Base-by-base conservation (phyloP, 192 early-diverging fungal species). In the Neocallimastix lanati region DNA sequence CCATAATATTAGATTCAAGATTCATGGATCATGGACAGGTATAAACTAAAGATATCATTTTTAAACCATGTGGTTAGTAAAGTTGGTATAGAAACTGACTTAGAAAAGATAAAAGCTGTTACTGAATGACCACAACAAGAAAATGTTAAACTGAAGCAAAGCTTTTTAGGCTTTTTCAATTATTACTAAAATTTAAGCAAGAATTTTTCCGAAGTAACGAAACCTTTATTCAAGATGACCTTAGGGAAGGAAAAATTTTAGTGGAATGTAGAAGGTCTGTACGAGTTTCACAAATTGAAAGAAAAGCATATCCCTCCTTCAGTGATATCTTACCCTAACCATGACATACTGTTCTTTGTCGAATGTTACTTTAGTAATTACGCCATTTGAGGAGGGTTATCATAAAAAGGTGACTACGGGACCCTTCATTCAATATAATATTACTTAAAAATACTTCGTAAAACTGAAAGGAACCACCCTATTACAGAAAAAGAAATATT, bases 361-460 rank as follows among this genome's bases (percentile, higher is more conserved):
- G 80, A 84, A 29, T 78, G 84, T 4, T 84, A 89, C 30, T 84
- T 82, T 2, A 88, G 85, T 0, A 82, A 85, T 9, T 79, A 78
- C 29, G 87, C 79, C 13, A 28, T 88, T 2, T 85, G 83, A 0
- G 83, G 81, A 0, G 78, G 86, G 7, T 80, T 84, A 29, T 81
- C 80, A 16, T 86, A 88, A 76, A 29, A n/a, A n/a, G n/a, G n/a
- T n/a, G n/a, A n/a, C n/a, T n/a, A n/a, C n/a, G n/a, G n/a, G n/a
- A n/a, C n/a, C n/a, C n/a, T n/a, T n/a, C n/a, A n/a, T n/a, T n/a
- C n/a, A n/a, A 28, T 86, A 9, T 67, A 78, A 1, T 86, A 79
- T 29, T 79, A 76, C 15, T 83, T 82, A 13, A 4, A 78, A 78
- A 79, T 30, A 16, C 76, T 83, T 0, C 13, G 76, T 12, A 76